Evolutionary conservation across 2,329 filamentous ascomycete species (phyloP).

Genomic region (Cryphonectria parasitica): DNA sequence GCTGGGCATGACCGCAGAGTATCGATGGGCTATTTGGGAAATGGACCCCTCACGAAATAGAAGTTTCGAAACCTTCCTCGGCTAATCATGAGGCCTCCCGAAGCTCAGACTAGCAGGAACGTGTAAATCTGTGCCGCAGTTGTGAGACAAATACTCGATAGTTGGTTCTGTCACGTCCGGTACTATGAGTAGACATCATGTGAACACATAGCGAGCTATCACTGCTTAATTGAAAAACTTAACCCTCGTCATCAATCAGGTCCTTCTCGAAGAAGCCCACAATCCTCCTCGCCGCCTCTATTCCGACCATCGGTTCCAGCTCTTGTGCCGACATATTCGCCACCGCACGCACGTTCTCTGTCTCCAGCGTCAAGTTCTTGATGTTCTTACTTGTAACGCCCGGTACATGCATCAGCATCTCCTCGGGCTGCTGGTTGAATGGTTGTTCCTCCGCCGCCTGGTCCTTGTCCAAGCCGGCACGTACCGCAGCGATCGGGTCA

Average conservation of each 20-base stretch:
- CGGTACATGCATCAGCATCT: conserved; percentile 85
- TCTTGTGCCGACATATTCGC: conserved; percentile 82
- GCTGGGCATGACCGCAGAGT: no score
- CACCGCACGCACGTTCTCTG: conserved; percentile 78
- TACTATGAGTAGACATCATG: no score
- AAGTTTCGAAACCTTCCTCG: no score
- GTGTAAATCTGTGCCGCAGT: no score
- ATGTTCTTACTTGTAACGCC: conserved; percentile 83
- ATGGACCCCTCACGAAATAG: no score
- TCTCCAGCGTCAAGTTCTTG: conserved; percentile 70
- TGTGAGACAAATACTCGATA: no score
- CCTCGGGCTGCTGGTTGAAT: conserved; percentile 85
- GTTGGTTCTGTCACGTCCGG: no score
- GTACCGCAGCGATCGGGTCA: conserved; percentile 84
- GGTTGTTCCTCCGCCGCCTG: conserved; percentile 67
- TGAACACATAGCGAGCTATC: neutral
- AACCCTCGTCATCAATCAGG: conserved; percentile 51
- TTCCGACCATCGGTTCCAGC: conserved; percentile 75
- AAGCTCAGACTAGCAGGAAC: no score
- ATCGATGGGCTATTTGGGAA: no score
- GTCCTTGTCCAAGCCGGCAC: conserved; percentile 73
- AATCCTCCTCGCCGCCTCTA: conserved; percentile 76
- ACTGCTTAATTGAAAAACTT: neutral
- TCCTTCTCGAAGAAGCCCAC: conserved; percentile 77
- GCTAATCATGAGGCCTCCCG: no score